These are phyloP conservation scores for Nothophoma quercina DNA, from an alignment of 2,329 filamentous ascomycete genomes.

Conservation along the genomic window DNA sequence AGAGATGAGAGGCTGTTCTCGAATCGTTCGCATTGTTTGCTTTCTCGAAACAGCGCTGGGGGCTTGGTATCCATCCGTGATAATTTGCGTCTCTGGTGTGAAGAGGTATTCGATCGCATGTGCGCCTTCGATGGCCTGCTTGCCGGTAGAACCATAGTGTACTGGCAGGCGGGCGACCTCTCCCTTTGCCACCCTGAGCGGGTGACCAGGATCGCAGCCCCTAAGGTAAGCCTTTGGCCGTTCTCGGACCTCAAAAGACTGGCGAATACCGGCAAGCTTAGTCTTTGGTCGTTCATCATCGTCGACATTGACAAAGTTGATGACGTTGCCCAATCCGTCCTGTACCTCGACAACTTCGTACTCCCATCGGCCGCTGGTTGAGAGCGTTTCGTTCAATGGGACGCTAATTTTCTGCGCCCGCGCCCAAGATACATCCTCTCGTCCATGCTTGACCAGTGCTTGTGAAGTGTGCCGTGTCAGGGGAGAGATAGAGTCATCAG, in stretches of 20 bases:
- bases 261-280: slow-evolving; percentile 70
- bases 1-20: slow-evolving; percentile 72
- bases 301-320: slow-evolving; percentile 71
- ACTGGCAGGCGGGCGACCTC: slow-evolving; percentile 73
- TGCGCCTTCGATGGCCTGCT: slow-evolving; percentile 65
- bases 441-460: slow-evolving; percentile 63
- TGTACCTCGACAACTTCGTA: slow-evolving; percentile 92
- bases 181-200: slow-evolving; percentile 83
- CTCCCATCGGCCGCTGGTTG: slow-evolving; percentile 79
- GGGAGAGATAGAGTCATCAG: slow-evolving; percentile 83
- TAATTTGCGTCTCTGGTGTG: slow-evolving; percentile 74
- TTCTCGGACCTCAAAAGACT: slow-evolving; percentile 85
- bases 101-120: slow-evolving; percentile 84
- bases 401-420: slow-evolving; percentile 77
- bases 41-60: slow-evolving; percentile 65
- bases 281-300: slow-evolving; percentile 71
- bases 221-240: slow-evolving; percentile 76
- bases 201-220: slow-evolving; percentile 80
- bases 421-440: slow-evolving; percentile 82
- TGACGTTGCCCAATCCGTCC: slow-evolving; percentile 86
- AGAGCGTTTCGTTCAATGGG: slow-evolving; percentile 88
- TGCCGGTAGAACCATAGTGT: slow-evolving; percentile 69
- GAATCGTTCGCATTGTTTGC: slow-evolving; percentile 67
- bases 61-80: slow-evolving; percentile 71
- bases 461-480: slow-evolving; percentile 68